Evolutionary conservation across 2,329 filamentous ascomycete genomes (phyloP), one percentile per base, ranked within the genome.

Genomic region (Pyricularia pennisetigena): DNA sequence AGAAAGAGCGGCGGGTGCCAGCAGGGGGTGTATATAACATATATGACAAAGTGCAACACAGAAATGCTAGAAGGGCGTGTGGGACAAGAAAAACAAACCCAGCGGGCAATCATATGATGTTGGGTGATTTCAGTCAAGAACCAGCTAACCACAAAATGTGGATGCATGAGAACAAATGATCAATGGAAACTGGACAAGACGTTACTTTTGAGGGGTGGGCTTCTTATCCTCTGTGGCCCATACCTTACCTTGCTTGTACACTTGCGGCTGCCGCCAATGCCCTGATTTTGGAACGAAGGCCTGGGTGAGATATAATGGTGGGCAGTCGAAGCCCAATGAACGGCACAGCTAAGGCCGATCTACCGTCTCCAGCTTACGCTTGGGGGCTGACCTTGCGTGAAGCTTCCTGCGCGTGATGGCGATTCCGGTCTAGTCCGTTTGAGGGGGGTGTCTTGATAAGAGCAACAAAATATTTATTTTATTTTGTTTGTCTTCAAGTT

Each of bases 361-460:
- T 62, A 62, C 59, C 59, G 59, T 62, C 59, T 62, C 26, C 59
- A 26, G 59, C 59, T 62, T 62, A 62, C 59, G 29, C 59, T 62
- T 62, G 23, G 59, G 59, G 26, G 59, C 59, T 62, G 59, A 62
- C 59, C 59, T 62, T 62, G 59, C 59, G 59, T 62, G 59, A 62
- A 62, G 26, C 26, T 28, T 62, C 24, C 59, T 62, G 59, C 59
- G 59, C 59, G 59, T 62, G 59, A 28, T 62, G 59, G 59, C 59
- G 26, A 28, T 62, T 62, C 26, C 23, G 59, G 59, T 26, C 59
- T 62, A 62, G 59, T 28, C 59, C 16, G 59, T 49, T 49, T 62
- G 59, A 62, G 59, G 24, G 54, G 59, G 24, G 59, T 26, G 32
- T 62, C 16, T 62, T 49, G 41, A 49, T 49, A 49, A 49, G 41